phyloP scores from a whole-genome alignment of 106 monocot species.

The Agapanthus africanus region DNA sequence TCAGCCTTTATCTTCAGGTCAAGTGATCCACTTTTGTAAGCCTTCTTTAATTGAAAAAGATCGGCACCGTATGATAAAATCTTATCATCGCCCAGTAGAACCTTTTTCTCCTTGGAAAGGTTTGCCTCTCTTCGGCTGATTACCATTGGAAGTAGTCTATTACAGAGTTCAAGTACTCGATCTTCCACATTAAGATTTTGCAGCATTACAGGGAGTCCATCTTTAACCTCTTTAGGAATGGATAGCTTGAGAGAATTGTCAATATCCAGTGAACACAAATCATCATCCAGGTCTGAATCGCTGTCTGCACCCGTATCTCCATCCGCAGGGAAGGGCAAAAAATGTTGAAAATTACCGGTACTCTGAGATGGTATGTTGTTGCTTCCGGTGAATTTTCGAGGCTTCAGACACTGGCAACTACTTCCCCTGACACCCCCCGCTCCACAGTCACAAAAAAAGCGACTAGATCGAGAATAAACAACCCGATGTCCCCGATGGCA shows the following conservation, averaged over 20 bases:
- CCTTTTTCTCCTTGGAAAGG: conserved; percentile 69
- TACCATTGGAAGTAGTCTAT: conserved; percentile 56
- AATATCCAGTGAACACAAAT: conserved; percentile 39
- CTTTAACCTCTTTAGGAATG: conserved; percentile 54
- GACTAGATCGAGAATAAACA: conserved; percentile 95
- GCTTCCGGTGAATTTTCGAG: conserved; percentile 61
- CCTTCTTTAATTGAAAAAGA: conserved; percentile 78
- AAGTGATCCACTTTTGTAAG: conserved; percentile 89
- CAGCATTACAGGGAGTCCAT: conserved; percentile 46
- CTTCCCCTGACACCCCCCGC: conserved; percentile 96
- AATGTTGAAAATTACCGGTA: conserved; percentile 39
- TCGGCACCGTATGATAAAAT: conserved; percentile 45
- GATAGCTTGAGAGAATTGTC: conserved; percentile 55
- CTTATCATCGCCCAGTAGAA: conserved; percentile 59
- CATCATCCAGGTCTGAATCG: conserved; percentile 91
- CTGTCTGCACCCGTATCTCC: conserved; percentile 60
- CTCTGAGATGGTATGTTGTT: conserved; percentile 25
- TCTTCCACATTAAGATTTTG: conserved; percentile 60
- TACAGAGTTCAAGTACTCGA: conserved; percentile 54
- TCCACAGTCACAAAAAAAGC: conserved; percentile 99
- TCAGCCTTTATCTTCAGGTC: conserved; percentile 95
- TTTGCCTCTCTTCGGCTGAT: conserved; percentile 40
- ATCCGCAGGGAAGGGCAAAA: conserved; percentile 62
- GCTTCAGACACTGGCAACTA: conserved; percentile 89
- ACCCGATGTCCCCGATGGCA: conserved; percentile 96